Evolutionary conservation across 441 rosid genomes (phyloP), one percentile per base, ranked within the genome.

Genomic region (Pelargonium cotyledonis): DNA sequence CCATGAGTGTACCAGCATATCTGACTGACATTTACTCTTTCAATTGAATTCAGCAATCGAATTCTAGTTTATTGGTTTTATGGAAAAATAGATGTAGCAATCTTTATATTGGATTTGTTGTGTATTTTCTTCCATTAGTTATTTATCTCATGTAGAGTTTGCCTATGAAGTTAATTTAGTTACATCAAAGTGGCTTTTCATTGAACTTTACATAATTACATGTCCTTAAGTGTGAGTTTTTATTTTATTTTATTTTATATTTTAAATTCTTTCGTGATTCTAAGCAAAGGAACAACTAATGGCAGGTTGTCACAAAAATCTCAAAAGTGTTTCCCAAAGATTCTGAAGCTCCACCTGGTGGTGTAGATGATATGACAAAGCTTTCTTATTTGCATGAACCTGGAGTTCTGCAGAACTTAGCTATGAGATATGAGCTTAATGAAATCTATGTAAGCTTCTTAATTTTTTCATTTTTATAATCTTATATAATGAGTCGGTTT

Each of bases 291-390:
- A 69, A 49, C 75, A 66, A 49, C 72, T 44, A 6, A 38, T 67
- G 66, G 76, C 89, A 95, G 99, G 91, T 84, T 75, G 92, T 90
- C 80, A 79, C 95, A 43, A 86, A 86, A 72, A 85, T 87, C 53
- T 89, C 94, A 70, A 92, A 86, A 70, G 92, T 91, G 31, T 90
- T 79, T 76, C 98, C 98, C 43, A 89, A 92, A 78, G 99, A 95
- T 80, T 92, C 93, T n/a, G 99, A 95, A 83, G 98, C 97, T 60
- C 82, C 91, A 55, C 96, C 98, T 65, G 98, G 98, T 46, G 99
- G 99, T 74, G 99, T 92, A 63, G 99, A 95, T 89, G 99, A 95
- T 86, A 95, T 95, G 99, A 95, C 99, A 68, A 95, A 95, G 86
- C 95, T 95, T 78, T 90, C 99, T 46, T 95, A 95, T 80, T 78